phyloP scores from a whole-genome alignment of 2,329 filamentous ascomycete genomes.

The Exserohilum turcica region DNA sequence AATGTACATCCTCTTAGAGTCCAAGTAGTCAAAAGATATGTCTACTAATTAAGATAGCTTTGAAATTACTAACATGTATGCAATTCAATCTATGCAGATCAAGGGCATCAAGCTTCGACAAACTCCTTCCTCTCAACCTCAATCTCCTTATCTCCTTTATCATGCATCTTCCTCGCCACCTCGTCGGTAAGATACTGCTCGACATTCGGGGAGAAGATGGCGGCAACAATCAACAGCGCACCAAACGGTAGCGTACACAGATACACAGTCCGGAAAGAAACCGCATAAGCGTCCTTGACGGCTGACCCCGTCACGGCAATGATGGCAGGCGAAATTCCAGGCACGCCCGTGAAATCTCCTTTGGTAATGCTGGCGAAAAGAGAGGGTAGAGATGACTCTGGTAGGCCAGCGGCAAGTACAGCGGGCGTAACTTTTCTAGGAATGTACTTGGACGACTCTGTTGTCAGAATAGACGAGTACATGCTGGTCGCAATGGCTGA shows the following conservation, averaged over 20 bases:
- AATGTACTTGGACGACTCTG: conserved; percentile 33
- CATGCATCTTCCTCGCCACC: conserved; percentile 53
- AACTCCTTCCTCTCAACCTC: conserved; percentile 21
- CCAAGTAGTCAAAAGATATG: too few species aligned
- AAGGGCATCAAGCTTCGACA: too few species aligned
- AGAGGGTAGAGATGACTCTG: conserved; percentile 23
- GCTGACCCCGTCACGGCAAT: conserved; percentile 42
- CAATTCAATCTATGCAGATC: too few species aligned
- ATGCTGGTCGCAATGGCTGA: conserved; percentile 35
- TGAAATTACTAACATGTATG: too few species aligned
- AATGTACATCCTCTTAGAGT: too few species aligned
- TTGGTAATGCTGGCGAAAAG: conserved; percentile 31
- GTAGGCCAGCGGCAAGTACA: conserved; percentile 32
- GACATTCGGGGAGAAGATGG: conserved; percentile 51
- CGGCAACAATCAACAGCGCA: conserved; percentile 44
- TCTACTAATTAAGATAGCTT: too few species aligned
- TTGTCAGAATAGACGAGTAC: conserved; percentile 40
- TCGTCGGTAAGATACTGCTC: conserved; percentile 52
- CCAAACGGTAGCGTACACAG: conserved; percentile 47
- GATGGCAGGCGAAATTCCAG: conserved; percentile 33
- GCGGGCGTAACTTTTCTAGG: conserved; percentile 35
- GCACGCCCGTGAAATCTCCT: conserved; percentile 31
- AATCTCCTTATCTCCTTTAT: conserved; percentile 16
- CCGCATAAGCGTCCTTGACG: conserved; percentile 50
- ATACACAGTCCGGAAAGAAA: conserved; percentile 56